phyloP scores from a whole-genome alignment of 495 filamentous ascomycete genomes.

The Rostrohypoxylon terebratum region DNA sequence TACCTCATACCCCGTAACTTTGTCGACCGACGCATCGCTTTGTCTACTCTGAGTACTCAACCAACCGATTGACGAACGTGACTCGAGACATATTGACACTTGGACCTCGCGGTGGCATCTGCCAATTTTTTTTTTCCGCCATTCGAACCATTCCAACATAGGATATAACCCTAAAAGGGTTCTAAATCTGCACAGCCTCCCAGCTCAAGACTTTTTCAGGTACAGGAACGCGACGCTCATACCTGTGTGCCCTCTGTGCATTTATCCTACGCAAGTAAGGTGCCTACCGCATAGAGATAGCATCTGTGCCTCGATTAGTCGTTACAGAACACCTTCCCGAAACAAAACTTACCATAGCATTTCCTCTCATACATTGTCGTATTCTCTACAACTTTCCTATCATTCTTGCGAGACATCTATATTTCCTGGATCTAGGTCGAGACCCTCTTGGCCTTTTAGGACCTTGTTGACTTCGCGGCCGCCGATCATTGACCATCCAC shows the following conservation, averaged over 20 bases:
- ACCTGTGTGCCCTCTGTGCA: not conserved
- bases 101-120: slow-evolving; percentile 7
- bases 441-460: not conserved
- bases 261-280: slow-evolving; percentile 7
- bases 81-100: slow-evolving; percentile 8
- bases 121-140: slow-evolving; percentile 12
- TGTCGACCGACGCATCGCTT: slow-evolving; percentile 6
- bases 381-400: slow-evolving; percentile 38
- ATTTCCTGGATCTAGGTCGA: slow-evolving; percentile 11
- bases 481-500: not conserved
- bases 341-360: slow-evolving; percentile 37
- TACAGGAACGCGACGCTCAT: not conserved
- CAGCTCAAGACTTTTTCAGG: slow-evolving; percentile 3
- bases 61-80: not conserved
- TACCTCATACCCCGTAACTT: no score
- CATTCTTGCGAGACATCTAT: slow-evolving; percentile 41
- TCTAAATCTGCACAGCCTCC: slow-evolving; percentile 24
- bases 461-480: slow-evolving; percentile 16
- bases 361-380: slow-evolving; percentile 35
- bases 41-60: slow-evolving; percentile 2
- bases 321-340: slow-evolving; percentile 41
- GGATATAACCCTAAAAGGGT: slow-evolving; percentile 23
- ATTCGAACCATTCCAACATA: slow-evolving; percentile 13
- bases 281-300: slow-evolving; percentile 21
- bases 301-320: slow-evolving; percentile 35